Evolutionary conservation across 2,329 filamentous ascomycete species (phyloP), one percentile per base, ranked within the genome.

Genomic region (Domatiomyces catenatus): DNA sequence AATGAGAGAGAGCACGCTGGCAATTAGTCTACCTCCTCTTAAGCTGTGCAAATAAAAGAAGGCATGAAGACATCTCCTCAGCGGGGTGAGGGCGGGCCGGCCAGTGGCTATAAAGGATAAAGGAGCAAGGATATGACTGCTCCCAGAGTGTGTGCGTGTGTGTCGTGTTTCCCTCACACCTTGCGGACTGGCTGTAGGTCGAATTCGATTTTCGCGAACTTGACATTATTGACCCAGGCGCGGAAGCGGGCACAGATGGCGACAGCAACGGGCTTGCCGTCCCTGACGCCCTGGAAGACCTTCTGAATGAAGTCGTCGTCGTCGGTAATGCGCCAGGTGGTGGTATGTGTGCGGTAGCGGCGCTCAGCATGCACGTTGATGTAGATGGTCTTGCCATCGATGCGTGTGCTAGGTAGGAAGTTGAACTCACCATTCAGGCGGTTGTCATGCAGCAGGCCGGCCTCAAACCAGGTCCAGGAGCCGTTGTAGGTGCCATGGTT

Each of bases 391-490:
- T 24, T 26, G 32, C 48, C 48, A 20, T 48, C 48, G 20, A 46
- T 19, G 5, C 20, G 12, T 3, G 45, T 47, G 8, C 28, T 24
- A 6, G 43, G 43, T n/a, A 47, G 8, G 32, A 39, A 39, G 32
- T 39, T 39, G 32, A 39, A 39, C 32, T 39, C 32, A 4, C 32
- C 32, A 39, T 39, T 39, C 10, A 39, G 32, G 10, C 12, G 32
- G 24, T 48, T 48, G 26, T 44, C 39, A 7, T 43, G 36, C 26
- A 52, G 12, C 17, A 50, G 19, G 44, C 51, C 51, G 6, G 51
- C 51, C 39, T 52, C 51, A 19, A 52, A 52, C 51, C 51, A 52
- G 17, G 51, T 52, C 48, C 44, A 52, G 32, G 19, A 32, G 5
- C 48, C 48, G 15, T 42, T 20, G 44, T 52, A 52, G 3, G 51